Evolutionary conservation across 2,329 filamentous ascomycete species (phyloP).

Genomic region (Mycosphaerella arachidis): DNA sequence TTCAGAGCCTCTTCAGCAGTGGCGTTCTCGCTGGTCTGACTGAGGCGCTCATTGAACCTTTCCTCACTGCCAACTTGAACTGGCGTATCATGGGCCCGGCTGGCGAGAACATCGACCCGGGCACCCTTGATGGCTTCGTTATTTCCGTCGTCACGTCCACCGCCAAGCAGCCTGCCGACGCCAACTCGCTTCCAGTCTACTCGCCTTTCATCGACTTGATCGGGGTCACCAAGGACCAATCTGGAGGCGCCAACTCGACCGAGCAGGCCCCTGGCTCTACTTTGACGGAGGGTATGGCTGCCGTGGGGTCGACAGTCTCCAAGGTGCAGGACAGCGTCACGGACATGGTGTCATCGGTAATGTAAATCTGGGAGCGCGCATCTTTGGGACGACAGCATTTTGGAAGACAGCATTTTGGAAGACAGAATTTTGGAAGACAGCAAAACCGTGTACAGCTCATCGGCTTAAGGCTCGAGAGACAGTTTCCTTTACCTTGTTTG

Average conservation of each 20-base stretch:
- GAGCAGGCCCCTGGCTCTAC: neutral
- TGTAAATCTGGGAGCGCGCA: neutral
- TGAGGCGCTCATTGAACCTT: conserved; percentile 27
- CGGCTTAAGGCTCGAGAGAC: neutral
- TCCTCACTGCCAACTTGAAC: conserved; percentile 31
- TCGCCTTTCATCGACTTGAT: conserved; percentile 27
- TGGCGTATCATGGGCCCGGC: conserved; percentile 32
- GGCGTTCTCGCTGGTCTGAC: conserved; percentile 31
- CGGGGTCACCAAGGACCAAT: conserved; percentile 20
- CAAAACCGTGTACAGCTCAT: neutral
- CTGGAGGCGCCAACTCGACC: conserved; percentile 17
- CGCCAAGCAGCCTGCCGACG: conserved; percentile 31
- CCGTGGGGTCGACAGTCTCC: neutral
- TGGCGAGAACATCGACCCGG: conserved; percentile 31
- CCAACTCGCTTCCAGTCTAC: conserved; percentile 33
- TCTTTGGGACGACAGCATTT: neutral
- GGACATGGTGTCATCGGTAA: neutral
- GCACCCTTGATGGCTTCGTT: conserved; percentile 35
- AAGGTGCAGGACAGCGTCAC: neutral
- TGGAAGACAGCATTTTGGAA: neutral
- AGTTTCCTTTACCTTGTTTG: neutral
- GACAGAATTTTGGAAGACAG: neutral
- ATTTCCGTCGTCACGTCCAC: conserved; percentile 38
- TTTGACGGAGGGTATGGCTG: neutral
- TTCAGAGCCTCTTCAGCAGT: conserved; percentile 33